Evolutionary conservation across 2,329 filamentous ascomycete species (phyloP), one percentile per base, ranked within the genome.

Genomic region (Colletotrichum tropicicola): DNA sequence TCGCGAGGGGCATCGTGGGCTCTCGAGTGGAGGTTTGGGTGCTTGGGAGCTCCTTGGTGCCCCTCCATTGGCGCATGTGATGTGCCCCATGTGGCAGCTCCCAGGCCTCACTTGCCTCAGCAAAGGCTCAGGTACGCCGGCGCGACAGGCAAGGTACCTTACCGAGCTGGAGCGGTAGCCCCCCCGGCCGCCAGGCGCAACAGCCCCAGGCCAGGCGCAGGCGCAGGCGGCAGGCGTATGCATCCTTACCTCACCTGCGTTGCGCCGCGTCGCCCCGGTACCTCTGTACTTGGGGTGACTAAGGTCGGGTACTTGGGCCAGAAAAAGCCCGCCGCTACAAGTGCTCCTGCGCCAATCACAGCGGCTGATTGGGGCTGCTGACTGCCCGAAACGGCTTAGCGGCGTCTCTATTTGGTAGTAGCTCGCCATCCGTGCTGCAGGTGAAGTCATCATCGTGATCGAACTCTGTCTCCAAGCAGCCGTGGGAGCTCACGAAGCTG

Each of bases 381-480:
- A 9, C 54, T 61, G 15, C 66, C 32, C 49, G 39, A 65, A 64
- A 28, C 10, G 32, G 66, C 19, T 60, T 68, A 67, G 53, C 10
- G 10, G 7, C 6, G 39, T 55, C 43, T 49, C 25, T 39, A 59
- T 65, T 68, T 68, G 41, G 63, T 68, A 67, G 67, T 68, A 68
- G 55, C 35, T 53, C 32, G 32, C 28, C 59, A 58, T 44, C 27
- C 30, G 41, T 59, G 51, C 55, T 68, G 59, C 49, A 58, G 53
- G 64, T 67, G 66, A 68, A 65, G 66, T 67, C 66, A 65, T 68
- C 59, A 67, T 68, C 66, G 59, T 67, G 66, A 68, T 68, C 66
- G 39, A 53, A 53, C 30, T 41, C 32, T 47, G 41, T 37, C 35
- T 30, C 54, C 41, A 27, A 35, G 51, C 27, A 32, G 47, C 41